phyloP scores from a whole-genome alignment of 2,329 filamentous ascomycete species.

The Nakataea oryzae region DNA sequence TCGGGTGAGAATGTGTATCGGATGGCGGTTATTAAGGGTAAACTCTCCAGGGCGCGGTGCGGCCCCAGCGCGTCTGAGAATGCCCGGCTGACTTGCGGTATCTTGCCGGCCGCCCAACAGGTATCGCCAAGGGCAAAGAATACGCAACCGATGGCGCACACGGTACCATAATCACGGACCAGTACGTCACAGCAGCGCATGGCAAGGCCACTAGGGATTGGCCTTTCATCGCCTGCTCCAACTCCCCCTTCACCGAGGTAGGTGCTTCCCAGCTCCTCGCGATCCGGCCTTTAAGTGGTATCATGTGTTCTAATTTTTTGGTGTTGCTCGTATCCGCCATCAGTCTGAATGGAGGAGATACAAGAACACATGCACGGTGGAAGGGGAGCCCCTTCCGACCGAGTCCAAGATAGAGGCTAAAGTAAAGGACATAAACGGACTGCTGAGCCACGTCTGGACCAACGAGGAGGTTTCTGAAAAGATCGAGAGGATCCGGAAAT shows the following conservation, averaged over 20 bases:
- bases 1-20: constrained; percentile 72
- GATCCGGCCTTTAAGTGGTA: not conserved
- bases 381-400: constrained; percentile 65
- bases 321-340: constrained; percentile 24
- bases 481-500: constrained; percentile 55
- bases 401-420: constrained; percentile 59
- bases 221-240: constrained; percentile 85
- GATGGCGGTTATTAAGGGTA: constrained; percentile 80
- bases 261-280: constrained; percentile 9
- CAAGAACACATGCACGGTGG: constrained; percentile 61
- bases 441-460: constrained; percentile 74
- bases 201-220: constrained; percentile 78
- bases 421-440: constrained; percentile 66
- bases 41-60: not conserved
- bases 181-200: constrained; percentile 72
- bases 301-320: not conserved
- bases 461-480: constrained; percentile 74
- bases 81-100: not conserved
- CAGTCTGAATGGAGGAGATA: constrained; percentile 70
- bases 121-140: constrained; percentile 66
- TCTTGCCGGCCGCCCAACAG: constrained; percentile 27
- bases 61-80: not conserved
- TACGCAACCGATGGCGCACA: constrained; percentile 71
- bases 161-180: constrained; percentile 77
- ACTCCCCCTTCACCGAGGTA: constrained; percentile 75